Evolutionary conservation across 2,329 filamentous ascomycete genomes (phyloP).

Genomic region (Fusarium sp.): DNA sequence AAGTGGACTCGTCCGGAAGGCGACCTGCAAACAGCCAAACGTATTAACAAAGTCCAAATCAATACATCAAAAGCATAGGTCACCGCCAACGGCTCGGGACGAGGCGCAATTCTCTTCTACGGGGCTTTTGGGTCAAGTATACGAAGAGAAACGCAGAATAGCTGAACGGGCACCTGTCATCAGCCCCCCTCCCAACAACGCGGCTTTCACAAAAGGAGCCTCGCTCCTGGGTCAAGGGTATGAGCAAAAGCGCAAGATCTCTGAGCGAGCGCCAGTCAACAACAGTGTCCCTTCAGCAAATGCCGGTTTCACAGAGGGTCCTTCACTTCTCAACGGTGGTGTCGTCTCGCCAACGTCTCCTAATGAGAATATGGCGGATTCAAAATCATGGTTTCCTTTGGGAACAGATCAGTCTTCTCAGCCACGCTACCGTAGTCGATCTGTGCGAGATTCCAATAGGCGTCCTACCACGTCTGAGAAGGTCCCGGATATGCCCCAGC

Average conservation of each 20-base stretch:
- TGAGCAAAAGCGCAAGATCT: constrained; percentile 54
- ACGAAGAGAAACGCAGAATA: constrained; percentile 56
- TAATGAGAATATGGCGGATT: constrained; percentile 42
- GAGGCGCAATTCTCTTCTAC: constrained; percentile 58
- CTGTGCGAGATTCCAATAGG: constrained; percentile 26
- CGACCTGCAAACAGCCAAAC: constrained; percentile 18
- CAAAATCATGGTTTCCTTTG: constrained; percentile 50
- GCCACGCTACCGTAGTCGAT: constrained; percentile 43
- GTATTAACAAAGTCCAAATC: constrained; percentile 43
- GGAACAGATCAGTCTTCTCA: constrained; percentile 48
- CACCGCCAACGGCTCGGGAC: constrained; percentile 20
- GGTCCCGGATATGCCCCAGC: constrained; percentile 57
- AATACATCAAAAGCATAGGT: constrained; percentile 23
- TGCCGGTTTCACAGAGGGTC: constrained; percentile 63
- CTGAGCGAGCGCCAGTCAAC: constrained; percentile 39
- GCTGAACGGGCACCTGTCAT: constrained; percentile 40
- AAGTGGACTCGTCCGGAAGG: constrained; percentile 22
- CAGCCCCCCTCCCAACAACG: constrained; percentile 41
- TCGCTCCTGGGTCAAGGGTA: constrained; percentile 63
- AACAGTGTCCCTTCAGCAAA: constrained; percentile 42
- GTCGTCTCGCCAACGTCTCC: constrained; percentile 34
- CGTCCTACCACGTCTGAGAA: constrained; percentile 41
- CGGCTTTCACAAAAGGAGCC: constrained; percentile 64
- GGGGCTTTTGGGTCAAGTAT: constrained; percentile 62
- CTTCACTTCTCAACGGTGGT: constrained; percentile 63